Percentiles rank a stretch among this genome's conserved stretches.
phyloP scores from a whole-genome alignment of 495 filamentous ascomycete species.

The Bathelium albidoporum region DNA sequence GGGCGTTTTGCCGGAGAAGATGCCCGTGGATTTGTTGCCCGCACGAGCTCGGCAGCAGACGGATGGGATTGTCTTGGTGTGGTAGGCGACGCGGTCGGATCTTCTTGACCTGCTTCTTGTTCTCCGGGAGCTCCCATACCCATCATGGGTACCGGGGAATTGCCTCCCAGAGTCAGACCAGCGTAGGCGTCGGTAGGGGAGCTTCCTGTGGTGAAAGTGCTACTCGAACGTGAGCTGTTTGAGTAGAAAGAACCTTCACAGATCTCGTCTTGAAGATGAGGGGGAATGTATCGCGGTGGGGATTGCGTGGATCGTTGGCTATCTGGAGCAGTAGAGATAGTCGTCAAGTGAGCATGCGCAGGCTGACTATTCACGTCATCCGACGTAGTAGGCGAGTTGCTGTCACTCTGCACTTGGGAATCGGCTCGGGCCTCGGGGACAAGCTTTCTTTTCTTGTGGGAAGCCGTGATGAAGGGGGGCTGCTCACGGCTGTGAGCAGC shows the following conservation, averaged over 20 bases:
- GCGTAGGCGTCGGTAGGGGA: constrained; percentile 66
- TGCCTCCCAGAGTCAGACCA: constrained; percentile 47
- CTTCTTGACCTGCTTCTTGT: constrained; percentile 17
- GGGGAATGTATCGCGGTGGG: constrained; percentile 46
- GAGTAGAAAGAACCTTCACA: constrained; percentile 31
- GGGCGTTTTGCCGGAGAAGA: constrained; percentile 46
- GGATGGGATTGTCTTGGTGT: constrained; percentile 28
- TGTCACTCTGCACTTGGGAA: constrained; percentile 24
- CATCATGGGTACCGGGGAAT: background rate
- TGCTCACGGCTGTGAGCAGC: constrained; percentile 3
- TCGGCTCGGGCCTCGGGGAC: constrained; percentile 27
- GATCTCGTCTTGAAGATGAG: constrained; percentile 53
- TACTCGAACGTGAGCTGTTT: constrained; percentile 15
- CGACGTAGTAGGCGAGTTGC: background rate
- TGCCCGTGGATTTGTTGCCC: constrained; percentile 26
- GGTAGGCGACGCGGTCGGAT: constrained; percentile 20
- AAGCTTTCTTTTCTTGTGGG: constrained; percentile 82
- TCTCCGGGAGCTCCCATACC: constrained; percentile 11
- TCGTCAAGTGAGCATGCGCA: constrained; percentile 24
- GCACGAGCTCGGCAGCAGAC: constrained; percentile 13
- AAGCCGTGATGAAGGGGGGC: constrained; percentile 66
- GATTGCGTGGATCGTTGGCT: constrained; percentile 32
- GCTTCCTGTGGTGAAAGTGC: constrained; percentile 42
- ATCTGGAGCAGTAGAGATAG: constrained; percentile 20
- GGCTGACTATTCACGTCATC: constrained; percentile 14